Evolutionary conservation across 106 monocot genomes (phyloP), one percentile per base, ranked within the genome.

Genomic region (Narthecium ossifragum): DNA sequence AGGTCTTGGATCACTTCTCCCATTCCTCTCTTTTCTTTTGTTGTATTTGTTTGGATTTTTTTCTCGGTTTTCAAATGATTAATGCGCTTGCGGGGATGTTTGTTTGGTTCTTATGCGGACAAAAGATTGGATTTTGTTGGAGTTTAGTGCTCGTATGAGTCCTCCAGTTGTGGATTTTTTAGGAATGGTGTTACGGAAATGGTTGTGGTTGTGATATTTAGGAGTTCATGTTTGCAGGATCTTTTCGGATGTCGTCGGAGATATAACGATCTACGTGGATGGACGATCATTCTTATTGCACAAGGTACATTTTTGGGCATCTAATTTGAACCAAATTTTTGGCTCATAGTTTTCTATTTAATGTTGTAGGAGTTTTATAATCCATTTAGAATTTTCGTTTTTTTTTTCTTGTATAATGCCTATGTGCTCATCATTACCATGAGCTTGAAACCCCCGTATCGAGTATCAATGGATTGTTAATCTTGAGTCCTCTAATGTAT

Each of bases 211-310:
- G 18, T n/a, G 17, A 10, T 20, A 29, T 23, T 24, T 48, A 2
- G 2, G n/a, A 6, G 43, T 11, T 15, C 29, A 4, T 21, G 26
- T 29, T 27, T 71, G 69, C 79, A 93, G 93, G 76, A 74, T 88
- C 32, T 84, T 88, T 58, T 88, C 84, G 7, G 93, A 93, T 76
- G 79, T 88, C 30, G 78, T 67, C 39, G 85, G 88, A 1, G 93
- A 93, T 75, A 74, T 93, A 38, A 71, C 79, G 22, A 48, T 93
- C 14, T 74, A 59, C 45, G 85, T 88, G 14, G 88, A 93, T 64
- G 81, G 80, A 0, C 81, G 82, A 59, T 72, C 88, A 29, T 85
- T 93, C 53, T 52, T 93, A n/a, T 67, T 93, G 55, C 93, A 93
- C 59, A 93, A 93, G 93, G 93, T 93, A 71, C 23, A 24, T 24